phyloP scores from a whole-genome alignment of 2,329 filamentous ascomycete genomes.

The Clonostachys rhizophaga region DNA sequence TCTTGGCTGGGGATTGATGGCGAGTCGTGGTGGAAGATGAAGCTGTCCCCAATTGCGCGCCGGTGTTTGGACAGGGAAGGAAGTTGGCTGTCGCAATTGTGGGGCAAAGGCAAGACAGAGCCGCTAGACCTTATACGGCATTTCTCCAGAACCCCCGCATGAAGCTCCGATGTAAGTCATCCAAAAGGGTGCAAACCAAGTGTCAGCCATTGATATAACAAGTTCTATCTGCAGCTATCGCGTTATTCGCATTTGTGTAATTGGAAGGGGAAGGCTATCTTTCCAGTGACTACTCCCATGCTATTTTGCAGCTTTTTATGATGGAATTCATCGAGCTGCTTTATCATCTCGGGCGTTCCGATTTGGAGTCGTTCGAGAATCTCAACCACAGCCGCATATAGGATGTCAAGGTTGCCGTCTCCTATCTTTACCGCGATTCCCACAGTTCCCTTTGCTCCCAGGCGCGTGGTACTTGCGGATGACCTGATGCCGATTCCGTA shows the following conservation, averaged over 20 bases:
- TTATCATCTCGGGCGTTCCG: constrained; percentile 19
- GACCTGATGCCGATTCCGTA: constrained; percentile 37
- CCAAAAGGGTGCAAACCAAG: no score
- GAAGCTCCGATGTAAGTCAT: no score
- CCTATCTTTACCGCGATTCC: constrained; percentile 43
- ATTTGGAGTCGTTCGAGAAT: constrained; percentile 36
- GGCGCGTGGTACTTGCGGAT: constrained; percentile 23
- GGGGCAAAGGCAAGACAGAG: no score
- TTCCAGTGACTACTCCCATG: constrained; percentile 26
- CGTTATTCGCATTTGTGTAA: no score
- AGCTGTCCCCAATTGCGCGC: not conserved
- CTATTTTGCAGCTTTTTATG: constrained; percentile 27
- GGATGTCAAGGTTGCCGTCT: constrained; percentile 35
- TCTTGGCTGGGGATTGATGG: not conserved
- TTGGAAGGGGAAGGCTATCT: constrained; percentile 5
- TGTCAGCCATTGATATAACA: no score
- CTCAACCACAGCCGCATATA: constrained; percentile 37
- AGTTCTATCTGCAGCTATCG: no score
- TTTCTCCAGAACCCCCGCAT: no score
- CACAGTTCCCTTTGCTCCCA: constrained; percentile 28
- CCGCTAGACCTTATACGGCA: no score
- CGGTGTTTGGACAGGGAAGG: not conserved
- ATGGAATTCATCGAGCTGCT: constrained; percentile 22
- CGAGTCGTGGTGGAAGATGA: constrained; percentile 1
- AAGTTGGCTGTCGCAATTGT: no score